These are phyloP conservation scores for Fraxinus dipetala DNA, from an alignment of 305 asterid species.

Conservation along the genomic window DNA sequence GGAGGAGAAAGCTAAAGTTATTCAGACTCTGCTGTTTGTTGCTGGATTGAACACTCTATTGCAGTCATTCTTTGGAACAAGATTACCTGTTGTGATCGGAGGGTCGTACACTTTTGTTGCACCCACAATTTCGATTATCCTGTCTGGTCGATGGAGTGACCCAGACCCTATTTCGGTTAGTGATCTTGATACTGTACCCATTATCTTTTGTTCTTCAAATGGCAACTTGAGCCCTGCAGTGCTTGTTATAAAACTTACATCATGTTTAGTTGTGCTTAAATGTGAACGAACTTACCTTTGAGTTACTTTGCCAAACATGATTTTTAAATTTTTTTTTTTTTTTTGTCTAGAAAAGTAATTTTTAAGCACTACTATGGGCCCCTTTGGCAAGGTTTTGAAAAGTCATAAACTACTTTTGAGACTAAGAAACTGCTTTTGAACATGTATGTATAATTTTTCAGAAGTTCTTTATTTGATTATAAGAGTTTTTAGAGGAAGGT, in stretches of 20 bases:
- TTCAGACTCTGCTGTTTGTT: conserved; percentile 56
- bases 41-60: conserved; percentile 58
- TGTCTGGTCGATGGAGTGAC: conserved; percentile 59
- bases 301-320: background rate
- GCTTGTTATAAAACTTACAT: background rate
- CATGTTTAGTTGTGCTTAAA: background rate
- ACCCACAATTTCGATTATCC: conserved; percentile 66
- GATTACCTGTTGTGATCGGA: conserved; percentile 58
- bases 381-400: background rate
- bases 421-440: background rate
- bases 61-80: conserved; percentile 55
- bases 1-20: conserved; percentile 62
- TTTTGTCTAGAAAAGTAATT: background rate
- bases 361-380: background rate
- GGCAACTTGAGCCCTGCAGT: background rate
- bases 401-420: background rate
- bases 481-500: background rate
- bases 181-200: conserved; percentile 17
- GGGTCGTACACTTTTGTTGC: conserved; percentile 59
- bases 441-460: background rate
- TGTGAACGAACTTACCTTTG: background rate
- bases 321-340: background rate
- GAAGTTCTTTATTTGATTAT: background rate
- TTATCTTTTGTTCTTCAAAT: background rate
- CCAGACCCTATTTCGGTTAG: conserved; percentile 69